These are phyloP conservation scores for Malus hybrid DNA, from an alignment of 331 rosid species.

Conservation along the genomic window DNA sequence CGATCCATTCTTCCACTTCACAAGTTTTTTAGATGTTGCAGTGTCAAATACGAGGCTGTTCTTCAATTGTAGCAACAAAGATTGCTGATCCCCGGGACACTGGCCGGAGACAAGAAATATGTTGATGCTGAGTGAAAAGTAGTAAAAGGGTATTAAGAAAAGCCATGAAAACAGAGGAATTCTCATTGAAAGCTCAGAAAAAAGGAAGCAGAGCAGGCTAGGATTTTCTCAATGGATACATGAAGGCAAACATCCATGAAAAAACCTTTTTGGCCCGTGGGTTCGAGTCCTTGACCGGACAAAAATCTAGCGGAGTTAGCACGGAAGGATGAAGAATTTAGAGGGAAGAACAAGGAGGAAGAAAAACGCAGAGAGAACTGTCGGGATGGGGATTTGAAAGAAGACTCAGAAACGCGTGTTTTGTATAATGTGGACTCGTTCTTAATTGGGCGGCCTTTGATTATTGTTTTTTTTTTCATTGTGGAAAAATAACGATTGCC, in stretches of 20 bases:
- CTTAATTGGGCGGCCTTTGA: neutral
- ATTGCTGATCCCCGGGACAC: conserved; percentile 27
- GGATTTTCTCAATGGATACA: neutral
- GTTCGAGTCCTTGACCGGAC: neutral
- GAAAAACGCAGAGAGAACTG: neutral
- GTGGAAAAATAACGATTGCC: no score
- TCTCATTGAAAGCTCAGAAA: neutral
- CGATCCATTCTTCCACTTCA: neutral
- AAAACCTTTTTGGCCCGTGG: neutral
- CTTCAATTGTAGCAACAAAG: conserved; percentile 28
- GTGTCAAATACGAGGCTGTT: neutral
- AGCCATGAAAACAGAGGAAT: neutral
- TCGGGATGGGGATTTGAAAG: neutral
- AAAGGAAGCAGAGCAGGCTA: neutral
- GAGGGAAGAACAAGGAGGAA: neutral
- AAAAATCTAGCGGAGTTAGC: neutral
- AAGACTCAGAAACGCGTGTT: neutral
- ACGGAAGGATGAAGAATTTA: neutral
- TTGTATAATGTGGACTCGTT: conserved; percentile 4
- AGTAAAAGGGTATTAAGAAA: neutral
- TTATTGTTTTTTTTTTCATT: neutral
- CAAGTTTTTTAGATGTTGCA: conserved; percentile 13
- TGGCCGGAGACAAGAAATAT: conserved; percentile 6
- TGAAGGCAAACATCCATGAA: neutral
- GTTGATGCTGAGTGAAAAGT: neutral